Evolutionary conservation across 371 early-diverging fungal species (phyloP).

Genomic region (Mucor irregularis): DNA sequence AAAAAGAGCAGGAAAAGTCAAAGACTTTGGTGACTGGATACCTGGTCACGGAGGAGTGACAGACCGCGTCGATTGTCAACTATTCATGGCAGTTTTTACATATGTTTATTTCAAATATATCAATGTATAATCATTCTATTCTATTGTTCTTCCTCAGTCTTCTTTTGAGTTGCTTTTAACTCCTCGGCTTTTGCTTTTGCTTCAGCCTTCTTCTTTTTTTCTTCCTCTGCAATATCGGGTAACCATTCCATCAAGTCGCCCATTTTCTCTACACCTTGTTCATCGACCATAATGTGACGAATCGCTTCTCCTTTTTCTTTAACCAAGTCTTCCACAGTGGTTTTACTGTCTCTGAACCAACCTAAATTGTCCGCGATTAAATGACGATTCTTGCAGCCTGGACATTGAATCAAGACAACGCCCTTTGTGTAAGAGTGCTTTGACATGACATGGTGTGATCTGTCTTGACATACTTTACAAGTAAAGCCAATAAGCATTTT

Average conservation of each 20-base stretch:
- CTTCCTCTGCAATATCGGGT: constrained; percentile 45
- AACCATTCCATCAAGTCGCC: constrained; percentile 49
- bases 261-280: constrained; percentile 30
- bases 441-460: constrained; percentile 88
- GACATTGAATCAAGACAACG: constrained; percentile 93
- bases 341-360: constrained; percentile 77
- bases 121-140: background rate
- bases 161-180: constrained; percentile 8
- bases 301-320: constrained; percentile 80
- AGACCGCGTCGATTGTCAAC: constrained; percentile 37
- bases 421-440: constrained; percentile 88
- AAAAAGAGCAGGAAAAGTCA: constrained; percentile 25
- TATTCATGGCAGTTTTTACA: constrained; percentile 33
- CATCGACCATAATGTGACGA: constrained; percentile 47
- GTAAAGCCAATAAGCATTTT: constrained; percentile 90
- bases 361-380: constrained; percentile 96
- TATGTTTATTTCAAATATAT: constrained; percentile 16
- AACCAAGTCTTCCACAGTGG: constrained; percentile 85
- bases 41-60: constrained; percentile 38
- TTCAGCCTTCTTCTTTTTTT: constrained; percentile 33
- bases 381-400: constrained; percentile 88
- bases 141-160: constrained; percentile 7
- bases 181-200: constrained; percentile 32
- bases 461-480: constrained; percentile 88
- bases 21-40: constrained; percentile 33